Evolutionary conservation across 192 early-diverging fungal genomes (phyloP), one percentile per base, ranked within the genome.

Genomic region (Diversispora epigaea): DNA sequence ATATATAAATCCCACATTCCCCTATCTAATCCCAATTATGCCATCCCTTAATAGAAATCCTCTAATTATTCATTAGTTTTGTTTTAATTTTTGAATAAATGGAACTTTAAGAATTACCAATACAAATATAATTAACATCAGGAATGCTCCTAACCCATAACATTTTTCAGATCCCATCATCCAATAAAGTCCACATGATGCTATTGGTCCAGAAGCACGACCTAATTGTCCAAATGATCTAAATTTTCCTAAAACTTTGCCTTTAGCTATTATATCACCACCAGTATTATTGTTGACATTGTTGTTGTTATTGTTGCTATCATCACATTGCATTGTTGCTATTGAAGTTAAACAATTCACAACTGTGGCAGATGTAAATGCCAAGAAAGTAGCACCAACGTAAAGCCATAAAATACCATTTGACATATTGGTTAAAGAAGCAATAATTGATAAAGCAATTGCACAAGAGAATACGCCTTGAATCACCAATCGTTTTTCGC

Each of bases 361-460:
- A 0, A 99, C 97, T 0, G 97, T 99, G 11, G 95, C 97, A 71
- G 91, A 93, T 0, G 97, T 94, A 58, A 99, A 84, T 0, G 96
- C 93, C 77, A 98, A 83, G 32, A 90, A 93, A n/a, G 91, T 80
- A 0, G 94, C 91, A 6, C 94, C 96, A 55, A 89, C 77, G 73
- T 88, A 95, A 14, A 84, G 64, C 46, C 78, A 71, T 55, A 44
- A 50, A 41, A 56, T 56, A 14, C 69, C 62, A 6, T 81, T 80
- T 10, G 60, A 66, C 3, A 68, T 82, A 12, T 75, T 60, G 7
- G 86, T 84, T 67, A 87, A 78, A 4, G 81, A 10, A 5, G 90
- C 87, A 55, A 93, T 84, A 40, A 89, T 78, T 4, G 76, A 78
- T 10, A 95, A 79, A 4, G 92, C 93, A 19, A 91, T 22, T 0